These are phyloP conservation scores for Coffea canephora DNA, from an alignment of 257 asterid genomes.

Conservation along the genomic window DNA sequence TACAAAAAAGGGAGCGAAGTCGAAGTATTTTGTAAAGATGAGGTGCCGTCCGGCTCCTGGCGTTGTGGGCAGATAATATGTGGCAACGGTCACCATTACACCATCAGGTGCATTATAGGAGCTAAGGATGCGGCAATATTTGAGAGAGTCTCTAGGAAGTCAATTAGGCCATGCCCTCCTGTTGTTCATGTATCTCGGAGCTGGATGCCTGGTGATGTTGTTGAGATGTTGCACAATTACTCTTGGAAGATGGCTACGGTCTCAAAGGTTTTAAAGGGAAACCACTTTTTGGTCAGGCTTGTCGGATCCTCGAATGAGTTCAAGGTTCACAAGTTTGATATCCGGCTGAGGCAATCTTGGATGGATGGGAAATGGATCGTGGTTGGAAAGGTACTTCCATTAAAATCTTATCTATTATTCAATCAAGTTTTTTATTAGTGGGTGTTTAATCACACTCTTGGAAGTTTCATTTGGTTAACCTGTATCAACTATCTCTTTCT, in stretches of 20 bases:
- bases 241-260: conserved; percentile 47
- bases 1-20: conserved; percentile 36
- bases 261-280: conserved; percentile 24
- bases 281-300: conserved; percentile 29
- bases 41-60: conserved; percentile 41
- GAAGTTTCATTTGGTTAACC: not conserved
- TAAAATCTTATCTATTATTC: not conserved
- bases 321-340: conserved; percentile 26
- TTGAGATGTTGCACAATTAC: conserved; percentile 33
- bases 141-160: conserved; percentile 27
- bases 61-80: conserved; percentile 34
- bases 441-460: not conserved
- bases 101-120: conserved; percentile 26
- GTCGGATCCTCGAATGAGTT: conserved; percentile 34
- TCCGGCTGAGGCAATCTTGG: conserved; percentile 43
- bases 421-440: not conserved
- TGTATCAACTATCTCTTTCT: not conserved
- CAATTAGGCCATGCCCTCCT: conserved; percentile 41
- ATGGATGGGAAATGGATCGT: conserved; percentile 34
- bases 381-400: conserved; percentile 39
- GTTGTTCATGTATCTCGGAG: conserved; percentile 14
- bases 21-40: conserved; percentile 36
- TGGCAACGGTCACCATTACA: conserved; percentile 26
- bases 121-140: not conserved
- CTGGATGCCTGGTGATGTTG: conserved; percentile 37